Evolutionary conservation across 1,284 basidiomycete species (phyloP), one percentile per base, ranked within the genome.

Genomic region (Agaricales sp.): DNA sequence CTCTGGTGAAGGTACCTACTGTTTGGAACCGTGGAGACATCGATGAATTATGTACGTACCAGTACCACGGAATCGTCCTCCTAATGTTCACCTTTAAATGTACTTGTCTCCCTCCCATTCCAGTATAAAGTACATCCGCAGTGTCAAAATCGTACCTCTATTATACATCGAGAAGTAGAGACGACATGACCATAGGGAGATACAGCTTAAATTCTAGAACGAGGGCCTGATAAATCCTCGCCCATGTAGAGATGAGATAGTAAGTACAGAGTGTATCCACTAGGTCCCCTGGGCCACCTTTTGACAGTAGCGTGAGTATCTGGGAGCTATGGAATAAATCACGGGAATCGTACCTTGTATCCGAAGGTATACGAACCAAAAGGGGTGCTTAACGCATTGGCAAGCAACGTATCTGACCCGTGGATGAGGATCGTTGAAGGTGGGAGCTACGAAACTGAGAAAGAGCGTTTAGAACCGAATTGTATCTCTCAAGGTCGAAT

Each of bases 351-450:
- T 57, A 82, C 82, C 88, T 71, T 91, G 88, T 47, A 91, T 83
- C n/a, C 72, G 70, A 23, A 3, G 6, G 50, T 23, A 37, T 47
- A 18, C 13, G 43, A 30, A 47, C 18, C 43, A 49, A 50, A 46
- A 21, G 45, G 8, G 3, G 19, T 73, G 79, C 60, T 69, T 88
- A 85, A 92, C 72, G 71, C 88, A 91, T 65, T 92, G 89, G 63
- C 88, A 87, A 38, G 91, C 87, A 1, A 86, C 88, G 60, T 82
- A 86, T 22, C 88, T 74, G 1, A 92, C 89, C 2, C 90, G 73
- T 0, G 89, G 87, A 66, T 92, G 82, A 0, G 78, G 61, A 61
- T 92, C 90, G 43, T 67, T 67, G 58, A 90, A 89, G 68, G 82
- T 77, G 0, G 87, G 85, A 0, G 75, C 75, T 19, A 92, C 82